These are phyloP conservation scores for Candida krabiensis DNA, from an alignment of 805 yeast species.

Conservation along the genomic window DNA sequence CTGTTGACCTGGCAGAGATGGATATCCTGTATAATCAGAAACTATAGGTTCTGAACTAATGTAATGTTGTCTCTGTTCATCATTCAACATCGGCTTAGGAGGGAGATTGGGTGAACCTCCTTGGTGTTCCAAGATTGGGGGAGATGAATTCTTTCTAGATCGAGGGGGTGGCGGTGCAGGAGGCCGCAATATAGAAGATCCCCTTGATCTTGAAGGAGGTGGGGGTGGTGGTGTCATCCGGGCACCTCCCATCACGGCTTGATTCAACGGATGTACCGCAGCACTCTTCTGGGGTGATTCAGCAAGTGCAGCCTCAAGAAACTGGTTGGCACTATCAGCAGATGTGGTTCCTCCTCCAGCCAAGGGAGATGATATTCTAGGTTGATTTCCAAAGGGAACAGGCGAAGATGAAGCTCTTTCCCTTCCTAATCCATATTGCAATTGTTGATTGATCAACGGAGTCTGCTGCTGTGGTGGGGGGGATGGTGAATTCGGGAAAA, in stretches of 20 bases:
- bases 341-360: constrained; percentile 13
- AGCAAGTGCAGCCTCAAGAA: constrained; percentile 24
- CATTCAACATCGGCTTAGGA: constrained; percentile 31
- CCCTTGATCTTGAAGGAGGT: constrained; percentile 19
- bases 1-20: constrained; percentile 13
- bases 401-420: constrained; percentile 26
- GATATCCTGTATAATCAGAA: constrained; percentile 11
- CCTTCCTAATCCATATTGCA: constrained; percentile 14
- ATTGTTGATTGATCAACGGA: constrained; percentile 14
- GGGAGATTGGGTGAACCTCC: constrained; percentile 26
- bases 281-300: constrained; percentile 9
- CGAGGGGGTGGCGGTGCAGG: constrained; percentile 35
- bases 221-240: constrained; percentile 31
- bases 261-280: neutral
- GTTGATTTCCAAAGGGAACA: constrained; percentile 12
- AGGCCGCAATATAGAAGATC: constrained; percentile 18
- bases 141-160: constrained; percentile 28
- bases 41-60: constrained; percentile 17
- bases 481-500: neutral
- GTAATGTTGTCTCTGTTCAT: constrained; percentile 29
- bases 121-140: constrained; percentile 13
- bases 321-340: constrained; percentile 20
- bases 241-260: constrained; percentile 3
- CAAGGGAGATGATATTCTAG: constrained; percentile 25
- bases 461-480: constrained; percentile 3